Percentiles rank a stretch among this genome's conserved stretches.
Evolutionary conservation across 768 basidiomycete genomes (phyloP).

Genomic region (Clitopilus passeckerianus): DNA sequence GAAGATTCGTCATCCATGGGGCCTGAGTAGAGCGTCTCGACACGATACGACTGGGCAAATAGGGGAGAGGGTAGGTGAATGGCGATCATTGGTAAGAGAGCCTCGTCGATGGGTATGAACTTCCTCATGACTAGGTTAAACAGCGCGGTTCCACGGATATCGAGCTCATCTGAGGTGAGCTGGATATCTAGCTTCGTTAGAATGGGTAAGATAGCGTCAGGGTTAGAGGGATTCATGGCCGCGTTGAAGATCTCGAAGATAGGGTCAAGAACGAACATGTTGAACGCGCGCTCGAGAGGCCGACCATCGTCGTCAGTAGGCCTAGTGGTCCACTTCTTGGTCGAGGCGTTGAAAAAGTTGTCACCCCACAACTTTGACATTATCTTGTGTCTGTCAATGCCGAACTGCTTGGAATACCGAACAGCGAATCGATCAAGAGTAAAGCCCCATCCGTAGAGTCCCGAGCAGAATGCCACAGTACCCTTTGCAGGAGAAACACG

Average conservation of each 20-base stretch:
- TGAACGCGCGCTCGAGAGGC: constrained; percentile 94
- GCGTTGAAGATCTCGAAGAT: constrained; percentile 98
- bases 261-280: constrained; percentile 96
- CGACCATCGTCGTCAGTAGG: constrained; percentile 73
- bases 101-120: constrained; percentile 97
- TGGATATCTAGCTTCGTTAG: constrained; percentile 95
- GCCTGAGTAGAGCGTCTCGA: constrained; percentile 98
- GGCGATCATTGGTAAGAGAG: constrained; percentile 99
- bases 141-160: constrained; percentile 90
- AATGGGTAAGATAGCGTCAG: constrained; percentile 76
- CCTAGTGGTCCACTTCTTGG: constrained; percentile 93
- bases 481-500: constrained; percentile 98
- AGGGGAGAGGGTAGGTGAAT: constrained; percentile 96
- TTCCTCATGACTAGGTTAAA: constrained; percentile 98
- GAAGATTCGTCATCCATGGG: constrained; percentile 99
- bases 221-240: constrained; percentile 95
- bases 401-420: constrained; percentile 96
- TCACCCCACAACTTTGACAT: constrained; percentile 98
- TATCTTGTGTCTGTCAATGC: constrained; percentile 98
- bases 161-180: constrained; percentile 81
- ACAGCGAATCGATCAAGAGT: constrained; percentile 94
- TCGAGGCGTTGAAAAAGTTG: constrained; percentile 97
- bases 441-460: constrained; percentile 99
- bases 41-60: constrained; percentile 96
- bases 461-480: constrained; percentile 97